Evolutionary conservation across 257 asterid genomes (phyloP), one percentile per base, ranked within the genome.

Genomic region (Solanum megistacrolobum): DNA sequence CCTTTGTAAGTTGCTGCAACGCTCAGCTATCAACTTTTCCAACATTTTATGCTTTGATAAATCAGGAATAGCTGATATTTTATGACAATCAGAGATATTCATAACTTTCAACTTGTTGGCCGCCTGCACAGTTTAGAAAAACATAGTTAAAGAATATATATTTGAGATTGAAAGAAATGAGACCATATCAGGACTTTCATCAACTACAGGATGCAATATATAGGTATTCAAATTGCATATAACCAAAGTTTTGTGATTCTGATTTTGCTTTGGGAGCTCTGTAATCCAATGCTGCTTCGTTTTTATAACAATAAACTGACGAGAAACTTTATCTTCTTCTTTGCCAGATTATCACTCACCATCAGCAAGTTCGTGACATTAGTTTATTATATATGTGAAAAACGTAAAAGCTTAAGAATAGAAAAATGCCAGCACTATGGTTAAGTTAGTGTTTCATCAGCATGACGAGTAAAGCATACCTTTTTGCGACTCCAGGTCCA

Each of bases 61-160:
- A 88, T 90, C 91, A 35, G 92, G 92, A 72, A 83, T 81, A 69
- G 62, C 87, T 62, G 74, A 68, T 87, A 90, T 88, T 86, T 85
- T 69, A 72, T 79, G 69, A 58, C 92, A 90, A 72, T 66, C 71
- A 18, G 60, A 85, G 66, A 90, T 76, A 84, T 90, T 90, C 87
- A 88, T 38, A 62, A 88, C 90, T 74, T 35, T 86, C 89, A 90
- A 79, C 75, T 89, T 90, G 88, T 88, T 87, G 29, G 82, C 84
- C 83, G 9, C 88, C 92, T 88, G 88, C 88, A 75, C 13, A 81
- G 43, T 43, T 39, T 9, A 55, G 65, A 65, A 38, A 82, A 72
- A 31, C 36, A 46, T 46, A 27, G 39, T 18, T 5, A 81, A 46
- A 81, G 16, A 81, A 29, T 29, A 48, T 29, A 81, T 29, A 46